Evolutionary conservation across 2,329 filamentous ascomycete species (phyloP), one percentile per base, ranked within the genome.

Genomic region (Alternaria ventricosa): DNA sequence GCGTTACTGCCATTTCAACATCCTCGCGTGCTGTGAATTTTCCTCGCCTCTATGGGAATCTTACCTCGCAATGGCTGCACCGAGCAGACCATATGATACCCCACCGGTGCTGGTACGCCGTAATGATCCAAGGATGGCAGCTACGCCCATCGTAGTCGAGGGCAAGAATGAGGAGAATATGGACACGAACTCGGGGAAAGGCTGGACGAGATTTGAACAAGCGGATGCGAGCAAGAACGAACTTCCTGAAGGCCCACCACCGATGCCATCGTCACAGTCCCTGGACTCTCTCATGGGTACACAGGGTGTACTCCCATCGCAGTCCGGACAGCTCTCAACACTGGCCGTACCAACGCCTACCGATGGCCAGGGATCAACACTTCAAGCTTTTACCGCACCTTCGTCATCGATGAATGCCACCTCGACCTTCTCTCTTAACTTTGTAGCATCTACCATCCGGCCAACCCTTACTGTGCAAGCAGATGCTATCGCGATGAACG

Each of bases 61-160:
- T 27, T 53, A 43, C 27, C 49, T 45, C 46, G 46, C 41, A 20
- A 61, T 61, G 57, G 57, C 57, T 64, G 45, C 41, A 46, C 27
- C 43, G 22, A 49, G 61, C 41, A 61, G 36, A 54, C 47, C 41
- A 45, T 22, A 27, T 53, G 43, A 64, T 46, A 57, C 18, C n/a
- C 28, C 36, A 47, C 46, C 46, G 28, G 53, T 57, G 61, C 61
- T 61, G 57, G 57, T 44, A 53, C 57, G 28, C 53, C 57, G 47
- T 27, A 18, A 45, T 43, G 15, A 47, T 33, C 23, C 8, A 43
- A 33, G 28, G n/a, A 62, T 28, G 30, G 20, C 23, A 54, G 44
- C 25, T 23, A 55, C 15, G 27, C 13, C 30, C 53, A 18, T 44
- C 33, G 45, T 45, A 44, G 20, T 13, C 18, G 41, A 20, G 13